A percentile compares a stretch with the other conserved stretches of the same genome.
Conservation (phyloP, 1,284 basidiomycete genomes). For the Sporisorium iseilematis-ciliati region DNA sequence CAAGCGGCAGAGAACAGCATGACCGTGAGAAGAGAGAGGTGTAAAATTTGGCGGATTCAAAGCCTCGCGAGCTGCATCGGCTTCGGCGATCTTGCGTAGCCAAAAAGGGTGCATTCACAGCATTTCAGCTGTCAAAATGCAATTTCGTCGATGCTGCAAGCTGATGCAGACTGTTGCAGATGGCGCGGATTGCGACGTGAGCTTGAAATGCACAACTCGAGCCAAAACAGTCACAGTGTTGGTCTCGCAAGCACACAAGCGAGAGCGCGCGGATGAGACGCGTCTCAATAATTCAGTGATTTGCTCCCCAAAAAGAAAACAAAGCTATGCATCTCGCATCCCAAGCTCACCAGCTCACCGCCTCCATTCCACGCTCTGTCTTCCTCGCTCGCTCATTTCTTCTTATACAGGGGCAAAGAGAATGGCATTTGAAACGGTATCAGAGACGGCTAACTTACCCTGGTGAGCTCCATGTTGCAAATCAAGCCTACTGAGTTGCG, state of each 20-base stretch:
- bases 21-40: background rate
- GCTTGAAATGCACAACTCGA: conserved; percentile 8
- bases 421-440: background rate
- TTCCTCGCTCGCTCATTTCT: conserved; percentile 4
- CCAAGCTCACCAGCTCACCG: conserved; percentile 2
- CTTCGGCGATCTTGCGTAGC: conserved; percentile 35
- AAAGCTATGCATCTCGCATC: conserved; percentile 41
- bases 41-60: conserved; percentile 11
- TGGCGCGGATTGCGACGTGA: conserved; percentile 11
- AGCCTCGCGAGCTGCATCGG: conserved; percentile 12
- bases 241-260: conserved; percentile 25
- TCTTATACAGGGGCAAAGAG: background rate
- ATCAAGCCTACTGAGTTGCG: too few relatives aligned
- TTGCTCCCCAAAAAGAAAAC: background rate
- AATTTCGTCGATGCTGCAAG: background rate
- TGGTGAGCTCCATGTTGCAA: too few relatives aligned
- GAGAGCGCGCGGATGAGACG: conserved; percentile 5
- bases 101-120: background rate
- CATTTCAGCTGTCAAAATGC: background rate
- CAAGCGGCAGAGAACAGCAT: background rate
- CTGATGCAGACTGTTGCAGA: conserved; percentile 18
- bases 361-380: conserved; percentile 6
- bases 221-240: too few relatives aligned
- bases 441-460: too few relatives aligned
- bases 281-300: background rate